These are phyloP conservation scores for Blastocladiella emersonii DNA, from an alignment of 371 early-diverging fungal genomes.

Conservation along the genomic window DNA sequence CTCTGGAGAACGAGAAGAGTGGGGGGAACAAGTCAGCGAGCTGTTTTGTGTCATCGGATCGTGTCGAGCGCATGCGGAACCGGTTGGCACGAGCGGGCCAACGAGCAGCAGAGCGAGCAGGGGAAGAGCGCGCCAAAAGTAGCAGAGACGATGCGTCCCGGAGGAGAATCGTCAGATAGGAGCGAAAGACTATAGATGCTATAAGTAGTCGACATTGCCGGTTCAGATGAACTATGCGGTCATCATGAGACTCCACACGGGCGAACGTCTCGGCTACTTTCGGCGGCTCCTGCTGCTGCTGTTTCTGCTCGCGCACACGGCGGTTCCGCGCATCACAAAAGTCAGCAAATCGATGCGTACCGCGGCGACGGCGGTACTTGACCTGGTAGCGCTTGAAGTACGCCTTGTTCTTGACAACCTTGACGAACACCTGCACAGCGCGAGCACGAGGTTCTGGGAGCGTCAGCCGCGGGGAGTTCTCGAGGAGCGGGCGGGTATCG, in stretches of 20 bases:
- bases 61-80: too few species aligned
- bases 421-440: constrained; percentile 61
- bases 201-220: constrained; percentile 25
- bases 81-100: too few species aligned
- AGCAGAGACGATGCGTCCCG: not conserved
- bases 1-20: constrained; percentile 40
- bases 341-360: constrained; percentile 25
- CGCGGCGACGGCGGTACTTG: constrained; percentile 96
- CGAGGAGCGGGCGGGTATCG: too few species aligned
- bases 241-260: constrained; percentile 26
- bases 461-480: too few species aligned
- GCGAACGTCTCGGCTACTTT: too few species aligned
- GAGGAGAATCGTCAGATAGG: constrained; percentile 56
- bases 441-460: too few species aligned
- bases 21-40: too few species aligned
- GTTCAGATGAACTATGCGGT: constrained; percentile 67
- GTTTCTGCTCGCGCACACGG: not conserved
- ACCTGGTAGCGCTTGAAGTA: constrained; percentile 99
- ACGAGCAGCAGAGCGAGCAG: not conserved
- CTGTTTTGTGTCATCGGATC: too few species aligned
- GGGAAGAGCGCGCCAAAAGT: not conserved
- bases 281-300: not conserved
- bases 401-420: constrained; percentile 89
- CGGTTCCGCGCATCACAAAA: not conserved
- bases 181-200: constrained; percentile 59